phyloP scores from a whole-genome alignment of 2,329 filamentous ascomycete species.

The Chaetomium sp. region DNA sequence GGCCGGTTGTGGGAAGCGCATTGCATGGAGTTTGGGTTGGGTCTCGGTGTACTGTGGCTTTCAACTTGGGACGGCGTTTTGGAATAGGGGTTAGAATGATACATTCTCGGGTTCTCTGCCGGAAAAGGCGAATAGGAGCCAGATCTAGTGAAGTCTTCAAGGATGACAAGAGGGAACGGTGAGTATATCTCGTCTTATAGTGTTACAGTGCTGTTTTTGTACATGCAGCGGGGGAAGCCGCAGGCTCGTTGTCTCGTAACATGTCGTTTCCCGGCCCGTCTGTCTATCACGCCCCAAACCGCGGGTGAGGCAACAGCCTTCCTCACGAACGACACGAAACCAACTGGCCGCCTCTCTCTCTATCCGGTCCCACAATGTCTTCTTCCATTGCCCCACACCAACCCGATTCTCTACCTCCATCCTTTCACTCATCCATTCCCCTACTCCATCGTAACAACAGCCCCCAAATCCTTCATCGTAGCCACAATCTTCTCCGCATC shows the following conservation, averaged over 20 bases:
- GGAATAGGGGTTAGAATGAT: too few relatives aligned
- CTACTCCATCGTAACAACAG: slow-evolving; percentile 86
- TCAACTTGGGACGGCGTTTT: too few relatives aligned
- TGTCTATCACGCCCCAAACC: slow-evolving; percentile 2
- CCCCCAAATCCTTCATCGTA: slow-evolving; percentile 87
- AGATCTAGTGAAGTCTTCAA: too few relatives aligned
- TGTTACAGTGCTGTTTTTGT: slow-evolving; percentile 24
- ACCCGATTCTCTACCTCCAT: background rate
- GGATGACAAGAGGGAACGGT: background rate
- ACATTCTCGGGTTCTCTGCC: too few relatives aligned
- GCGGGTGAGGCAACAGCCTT: slow-evolving; percentile 8
- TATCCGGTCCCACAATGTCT: too few relatives aligned
- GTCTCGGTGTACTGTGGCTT: background rate
- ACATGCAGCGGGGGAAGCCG: slow-evolving; percentile 18
- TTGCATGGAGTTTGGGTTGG: slow-evolving; percentile 7
- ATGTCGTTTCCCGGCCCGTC: slow-evolving; percentile 11
- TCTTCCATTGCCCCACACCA: background rate
- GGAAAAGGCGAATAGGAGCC: too few relatives aligned
- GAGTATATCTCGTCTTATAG: slow-evolving; percentile 20
- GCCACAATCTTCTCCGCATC: slow-evolving; percentile 97
- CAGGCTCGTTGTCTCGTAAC: slow-evolving; percentile 16
- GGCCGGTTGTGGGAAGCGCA: background rate
- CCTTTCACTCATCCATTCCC: background rate
- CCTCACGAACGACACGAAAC: background rate
- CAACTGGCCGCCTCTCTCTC: too few relatives aligned